Evolutionary conservation across 495 filamentous ascomycete genomes (phyloP).

Genomic region (Aspergillus bridgeri): DNA sequence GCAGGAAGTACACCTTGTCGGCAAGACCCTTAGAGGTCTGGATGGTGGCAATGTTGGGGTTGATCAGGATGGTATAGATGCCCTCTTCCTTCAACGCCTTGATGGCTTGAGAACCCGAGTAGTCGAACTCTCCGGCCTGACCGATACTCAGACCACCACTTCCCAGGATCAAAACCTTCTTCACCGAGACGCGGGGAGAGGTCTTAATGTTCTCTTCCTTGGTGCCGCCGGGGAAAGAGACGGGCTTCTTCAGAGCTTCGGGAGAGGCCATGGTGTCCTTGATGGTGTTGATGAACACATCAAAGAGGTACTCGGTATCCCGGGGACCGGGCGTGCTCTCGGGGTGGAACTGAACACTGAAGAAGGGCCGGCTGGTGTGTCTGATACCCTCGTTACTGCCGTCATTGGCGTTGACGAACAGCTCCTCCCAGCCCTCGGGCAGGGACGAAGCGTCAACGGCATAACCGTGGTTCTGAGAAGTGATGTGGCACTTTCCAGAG

Average conservation of each 20-base stretch:
- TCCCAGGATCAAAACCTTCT: conserved; percentile 97
- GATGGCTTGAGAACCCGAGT: conserved; percentile 88
- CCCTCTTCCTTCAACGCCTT: conserved; percentile 97
- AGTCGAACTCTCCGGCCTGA: conserved; percentile 98
- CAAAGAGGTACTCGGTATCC: conserved; percentile 96
- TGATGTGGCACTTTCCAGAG: conserved; percentile 95
- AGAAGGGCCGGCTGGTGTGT: conserved; percentile 79
- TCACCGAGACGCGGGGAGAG: conserved; percentile 75
- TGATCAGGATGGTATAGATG: conserved; percentile 92
- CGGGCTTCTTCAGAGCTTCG: conserved; percentile 61
- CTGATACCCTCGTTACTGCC: conserved; percentile 96
- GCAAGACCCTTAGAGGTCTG: conserved; percentile 94
- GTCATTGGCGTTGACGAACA: conserved; percentile 98
- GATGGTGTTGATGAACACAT: conserved; percentile 90
- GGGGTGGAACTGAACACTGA: conserved; percentile 98
- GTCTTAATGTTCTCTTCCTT: conserved; percentile 69
- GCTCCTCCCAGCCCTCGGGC: conserved; percentile 77
- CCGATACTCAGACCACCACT: conserved; percentile 96
- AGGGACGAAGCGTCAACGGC: conserved; percentile 80
- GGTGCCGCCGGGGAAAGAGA: conserved; percentile 81
- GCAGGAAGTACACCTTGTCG: conserved; percentile 98
- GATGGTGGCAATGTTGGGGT: conserved; percentile 98
- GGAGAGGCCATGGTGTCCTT: conserved; percentile 58
- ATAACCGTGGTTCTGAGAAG: conserved; percentile 96
- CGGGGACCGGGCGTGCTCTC: conserved; percentile 93